Conservation (phyloP, 2,329 filamentous ascomycete genomes). For the Alternaria sp. region DNA sequence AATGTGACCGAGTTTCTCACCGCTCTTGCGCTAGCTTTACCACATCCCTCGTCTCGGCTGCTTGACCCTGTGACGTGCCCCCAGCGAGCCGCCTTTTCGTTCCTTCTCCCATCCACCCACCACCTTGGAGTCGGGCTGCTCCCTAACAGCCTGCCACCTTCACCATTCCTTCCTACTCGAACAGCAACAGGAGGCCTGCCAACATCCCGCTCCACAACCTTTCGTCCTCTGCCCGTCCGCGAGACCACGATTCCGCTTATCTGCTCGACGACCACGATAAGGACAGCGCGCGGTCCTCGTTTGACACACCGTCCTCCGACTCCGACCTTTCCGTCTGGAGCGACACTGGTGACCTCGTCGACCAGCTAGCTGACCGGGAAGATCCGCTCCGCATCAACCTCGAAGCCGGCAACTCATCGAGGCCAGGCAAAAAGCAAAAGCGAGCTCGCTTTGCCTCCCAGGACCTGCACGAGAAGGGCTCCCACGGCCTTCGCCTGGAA, state of each 20-base stretch:
- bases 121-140: conserved; percentile 49
- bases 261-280: conserved; percentile 58
- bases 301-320: conserved; percentile 63
- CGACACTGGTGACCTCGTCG: conserved; percentile 92
- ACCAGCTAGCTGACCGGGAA: conserved; percentile 84
- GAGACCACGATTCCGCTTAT: conserved; percentile 51
- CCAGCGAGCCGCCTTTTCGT: conserved; percentile 32
- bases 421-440: conserved; percentile 61
- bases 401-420: conserved; percentile 66
- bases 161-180: conserved; percentile 85
- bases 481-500: conserved; percentile 65
- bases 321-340: conserved; percentile 86
- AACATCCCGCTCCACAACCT: conserved; percentile 89
- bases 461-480: conserved; percentile 53
- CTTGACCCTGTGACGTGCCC: conserved; percentile 45
- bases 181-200: conserved; percentile 72
- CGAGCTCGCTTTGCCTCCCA: conserved; percentile 72
- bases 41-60: conserved; percentile 28
- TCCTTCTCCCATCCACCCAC: conserved; percentile 33
- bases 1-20: conserved; percentile 47
- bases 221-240: conserved; percentile 54
- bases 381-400: conserved; percentile 80
- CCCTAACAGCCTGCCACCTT: conserved; percentile 67
- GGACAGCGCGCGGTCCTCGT: conserved; percentile 62
- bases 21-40: conserved; percentile 35